Percentiles rank a stretch among this genome's conserved stretches.
Evolutionary conservation across 257 asterid species (phyloP).

Genomic region (Cinchona pubescens): DNA sequence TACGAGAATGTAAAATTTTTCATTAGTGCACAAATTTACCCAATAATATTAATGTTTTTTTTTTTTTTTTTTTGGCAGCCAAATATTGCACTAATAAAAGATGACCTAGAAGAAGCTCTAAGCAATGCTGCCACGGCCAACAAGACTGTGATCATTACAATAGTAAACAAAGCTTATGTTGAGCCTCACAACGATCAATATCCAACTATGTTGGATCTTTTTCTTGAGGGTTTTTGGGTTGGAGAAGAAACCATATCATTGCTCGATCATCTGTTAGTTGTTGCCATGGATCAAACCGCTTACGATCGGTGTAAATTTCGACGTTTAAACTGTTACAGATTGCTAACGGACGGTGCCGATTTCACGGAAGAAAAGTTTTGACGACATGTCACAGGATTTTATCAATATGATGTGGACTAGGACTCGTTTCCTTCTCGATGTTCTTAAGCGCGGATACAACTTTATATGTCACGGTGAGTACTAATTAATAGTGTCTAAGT

Average conservation of each 20-base stretch:
- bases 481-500: not conserved
- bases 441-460: constrained; percentile 57
- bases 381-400: constrained; percentile 58
- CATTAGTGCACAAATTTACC: not conserved
- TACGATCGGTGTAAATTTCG: constrained; percentile 54
- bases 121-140: constrained; percentile 47
- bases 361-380: constrained; percentile 54
- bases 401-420: constrained; percentile 90
- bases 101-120: constrained; percentile 44
- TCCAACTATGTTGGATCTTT: constrained; percentile 70
- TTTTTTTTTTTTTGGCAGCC: no score
- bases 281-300: constrained; percentile 59
- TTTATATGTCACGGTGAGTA: constrained; percentile 71
- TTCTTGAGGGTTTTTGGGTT: constrained; percentile 75
- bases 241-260: constrained; percentile 53
- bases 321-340: constrained; percentile 53
- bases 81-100: constrained; percentile 12
- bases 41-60: not conserved
- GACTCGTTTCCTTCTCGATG: constrained; percentile 49
- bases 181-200: constrained; percentile 39
- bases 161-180: constrained; percentile 65
- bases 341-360: constrained; percentile 35
- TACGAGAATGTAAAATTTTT: no score
- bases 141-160: constrained; percentile 57
- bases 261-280: constrained; percentile 50